phyloP scores from a whole-genome alignment of 192 early-diverging fungal species.

The Phycomyces blakesleeanus region DNA sequence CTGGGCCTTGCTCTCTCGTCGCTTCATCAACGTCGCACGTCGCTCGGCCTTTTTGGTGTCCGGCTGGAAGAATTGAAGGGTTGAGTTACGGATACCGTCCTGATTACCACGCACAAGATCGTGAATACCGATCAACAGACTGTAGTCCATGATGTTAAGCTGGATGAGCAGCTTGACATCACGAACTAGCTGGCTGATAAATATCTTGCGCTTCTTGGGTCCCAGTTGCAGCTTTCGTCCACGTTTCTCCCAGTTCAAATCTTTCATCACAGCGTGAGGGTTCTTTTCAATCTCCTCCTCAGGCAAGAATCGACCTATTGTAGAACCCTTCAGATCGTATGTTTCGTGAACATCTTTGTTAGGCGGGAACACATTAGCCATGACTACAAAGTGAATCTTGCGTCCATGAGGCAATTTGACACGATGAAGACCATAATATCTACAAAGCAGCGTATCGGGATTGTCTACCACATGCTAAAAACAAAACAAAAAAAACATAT shows the following conservation, averaged over 20 bases:
- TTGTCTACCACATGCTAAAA: conserved; percentile 76
- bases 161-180: conserved; percentile 70
- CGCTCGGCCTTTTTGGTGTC: conserved; percentile 44
- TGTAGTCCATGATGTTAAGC: conserved; percentile 84
- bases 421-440: conserved; percentile 94
- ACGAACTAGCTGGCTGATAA: conserved; percentile 81
- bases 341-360: conserved; percentile 97
- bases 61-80: conserved; percentile 76
- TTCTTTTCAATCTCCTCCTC: conserved; percentile 75
- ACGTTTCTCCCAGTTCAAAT: conserved; percentile 90
- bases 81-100: conserved; percentile 89
- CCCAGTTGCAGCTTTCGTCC: conserved; percentile 76
- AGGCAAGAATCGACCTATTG: conserved; percentile 77
- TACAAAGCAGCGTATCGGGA: conserved; percentile 87
- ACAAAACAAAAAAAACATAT: no score
- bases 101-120: conserved; percentile 85
- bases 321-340: conserved; percentile 97
- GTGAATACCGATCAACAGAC: conserved; percentile 90
- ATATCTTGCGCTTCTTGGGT: conserved; percentile 71
- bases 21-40: conserved; percentile 39
- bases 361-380: conserved; percentile 98
- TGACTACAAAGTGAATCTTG: conserved; percentile 98
- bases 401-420: conserved; percentile 88
- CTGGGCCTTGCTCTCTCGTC: conserved; percentile 54
- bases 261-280: conserved; percentile 91